These are phyloP conservation scores for Byssochlamys sp. DNA, from an alignment of 2,329 filamentous ascomycete species.

Conservation along the genomic window DNA sequence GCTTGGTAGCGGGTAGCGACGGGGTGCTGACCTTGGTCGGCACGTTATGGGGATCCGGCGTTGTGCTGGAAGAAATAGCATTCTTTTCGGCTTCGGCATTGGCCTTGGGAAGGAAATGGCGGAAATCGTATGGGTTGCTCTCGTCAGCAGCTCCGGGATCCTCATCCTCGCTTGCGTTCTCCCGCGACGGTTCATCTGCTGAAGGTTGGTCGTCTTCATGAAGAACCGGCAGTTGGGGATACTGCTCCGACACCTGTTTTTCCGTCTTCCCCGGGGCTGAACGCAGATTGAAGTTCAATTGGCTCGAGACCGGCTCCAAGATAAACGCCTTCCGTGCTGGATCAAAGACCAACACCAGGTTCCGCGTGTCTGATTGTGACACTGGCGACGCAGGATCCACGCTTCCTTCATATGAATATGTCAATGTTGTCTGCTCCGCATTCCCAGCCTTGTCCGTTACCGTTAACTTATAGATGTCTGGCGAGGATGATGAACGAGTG, in stretches of 20 bases:
- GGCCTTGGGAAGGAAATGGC: constrained; percentile 39
- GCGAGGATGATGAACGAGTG: constrained; percentile 22
- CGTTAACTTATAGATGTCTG: constrained; percentile 31
- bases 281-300: constrained; percentile 77
- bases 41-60: constrained; percentile 26
- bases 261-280: constrained; percentile 58
- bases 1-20: constrained; percentile 20
- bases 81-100: constrained; percentile 26
- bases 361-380: constrained; percentile 20
- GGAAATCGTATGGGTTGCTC: constrained; percentile 41
- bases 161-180: constrained; percentile 29
- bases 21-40: constrained; percentile 27
- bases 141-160: constrained; percentile 29
- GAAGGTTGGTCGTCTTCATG: constrained; percentile 27
- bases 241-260: constrained; percentile 55
- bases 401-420: constrained; percentile 33
- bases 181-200: constrained; percentile 23
- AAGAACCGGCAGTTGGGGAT: constrained; percentile 51
- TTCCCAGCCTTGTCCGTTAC: constrained; percentile 34
- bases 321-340: constrained; percentile 64
- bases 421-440: constrained; percentile 28
- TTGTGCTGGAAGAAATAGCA: constrained; percentile 21
- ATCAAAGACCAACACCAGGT: constrained; percentile 61
- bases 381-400: constrained; percentile 26
- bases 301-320: constrained; percentile 70